Evolutionary conservation across 2,329 filamentous ascomycete genomes (phyloP), one percentile per base, ranked within the genome.

Genomic region (Capronia epimyces): DNA sequence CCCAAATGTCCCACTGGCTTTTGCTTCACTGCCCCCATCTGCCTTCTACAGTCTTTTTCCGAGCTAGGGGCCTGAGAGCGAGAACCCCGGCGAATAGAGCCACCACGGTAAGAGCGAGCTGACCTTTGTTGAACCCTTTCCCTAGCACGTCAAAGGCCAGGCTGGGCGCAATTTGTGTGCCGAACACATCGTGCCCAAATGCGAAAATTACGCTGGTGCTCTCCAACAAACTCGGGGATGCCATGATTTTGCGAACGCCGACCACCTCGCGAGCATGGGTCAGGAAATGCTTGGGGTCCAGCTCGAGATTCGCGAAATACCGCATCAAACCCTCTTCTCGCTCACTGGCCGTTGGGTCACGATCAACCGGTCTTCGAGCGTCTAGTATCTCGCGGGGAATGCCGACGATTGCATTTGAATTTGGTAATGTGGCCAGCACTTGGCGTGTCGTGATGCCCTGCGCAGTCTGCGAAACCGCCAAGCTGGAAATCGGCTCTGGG

Each of bases 191-290:
- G 4, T 69, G 66, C 2, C 93, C 93, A 63, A 86, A 95, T 0
- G 89, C 89, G 63, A 96, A 85, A 10, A 98, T 79, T 49, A 97
- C 68, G 62, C 86, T 91, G 1, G 93, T 97, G 70, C 90, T 96
- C 73, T 98, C 93, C 24, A 98, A 78, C 3, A 89, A 68, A 1
- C 89, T 87, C 0, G 90, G 87, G 15, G 80, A 80, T 0, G 89
- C 82, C 24, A 91, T 78, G 16, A 97, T 81, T 40, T 80, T 74
- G 53, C 79, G 75, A 36, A 95, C 78, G 4, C 89, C 89, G 1
- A 90, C 53, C 1, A 97, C 79, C 57, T 95, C 87, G 16, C 89
- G 82, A 59, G 84, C 77, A 68, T 98, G 93, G 24, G 86, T 88
- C 41, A 96, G 70, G 49, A 87, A 78, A 71, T 83, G 83, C 59